These are phyloP conservation scores for Berkeleyomyces basicola DNA, from an alignment of 2,329 filamentous ascomycete species.

Conservation along the genomic window DNA sequence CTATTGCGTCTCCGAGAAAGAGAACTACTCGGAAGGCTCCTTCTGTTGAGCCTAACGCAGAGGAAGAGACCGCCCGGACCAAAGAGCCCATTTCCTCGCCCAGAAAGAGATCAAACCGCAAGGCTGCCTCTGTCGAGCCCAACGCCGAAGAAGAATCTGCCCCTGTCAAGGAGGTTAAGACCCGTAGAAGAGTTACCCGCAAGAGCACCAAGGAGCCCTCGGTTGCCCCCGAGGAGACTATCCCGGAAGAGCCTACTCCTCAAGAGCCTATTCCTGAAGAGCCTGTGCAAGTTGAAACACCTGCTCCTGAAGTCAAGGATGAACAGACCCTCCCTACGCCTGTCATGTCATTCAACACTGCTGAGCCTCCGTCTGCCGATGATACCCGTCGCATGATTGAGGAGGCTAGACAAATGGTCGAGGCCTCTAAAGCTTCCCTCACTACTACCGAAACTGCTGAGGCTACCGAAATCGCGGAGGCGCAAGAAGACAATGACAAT, in stretches of 20 bases:
- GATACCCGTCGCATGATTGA: slow-evolving; percentile 72
- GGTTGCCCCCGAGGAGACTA: slow-evolving; percentile 22
- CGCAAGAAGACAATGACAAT: slow-evolving; percentile 21
- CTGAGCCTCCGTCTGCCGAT: slow-evolving; percentile 55
- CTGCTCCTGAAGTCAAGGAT: slow-evolving; percentile 28
- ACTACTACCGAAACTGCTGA: slow-evolving; percentile 26
- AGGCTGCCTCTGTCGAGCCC: slow-evolving; percentile 10
- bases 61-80: neutral
- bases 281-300: slow-evolving; percentile 51
- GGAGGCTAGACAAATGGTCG: slow-evolving; percentile 77
- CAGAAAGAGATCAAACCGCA: slow-evolving; percentile 3
- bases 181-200: slow-evolving; percentile 10
- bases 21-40: slow-evolving; percentile 9
- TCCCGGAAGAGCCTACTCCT: slow-evolving; percentile 17
- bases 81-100: slow-evolving; percentile 8
- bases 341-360: slow-evolving; percentile 27
- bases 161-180: slow-evolving; percentile 6
- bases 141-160: slow-evolving; percentile 1
- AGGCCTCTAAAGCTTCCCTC: slow-evolving; percentile 36
- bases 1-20: slow-evolving; percentile 11
- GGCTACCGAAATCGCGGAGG: slow-evolving; percentile 16
- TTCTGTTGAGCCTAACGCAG: slow-evolving; percentile 8
- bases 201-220: slow-evolving; percentile 23
- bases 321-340: slow-evolving; percentile 5
- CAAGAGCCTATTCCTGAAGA: slow-evolving; percentile 31